phyloP scores from a whole-genome alignment of 306 rosid genomes.

The Echinosophora koreensis region DNA sequence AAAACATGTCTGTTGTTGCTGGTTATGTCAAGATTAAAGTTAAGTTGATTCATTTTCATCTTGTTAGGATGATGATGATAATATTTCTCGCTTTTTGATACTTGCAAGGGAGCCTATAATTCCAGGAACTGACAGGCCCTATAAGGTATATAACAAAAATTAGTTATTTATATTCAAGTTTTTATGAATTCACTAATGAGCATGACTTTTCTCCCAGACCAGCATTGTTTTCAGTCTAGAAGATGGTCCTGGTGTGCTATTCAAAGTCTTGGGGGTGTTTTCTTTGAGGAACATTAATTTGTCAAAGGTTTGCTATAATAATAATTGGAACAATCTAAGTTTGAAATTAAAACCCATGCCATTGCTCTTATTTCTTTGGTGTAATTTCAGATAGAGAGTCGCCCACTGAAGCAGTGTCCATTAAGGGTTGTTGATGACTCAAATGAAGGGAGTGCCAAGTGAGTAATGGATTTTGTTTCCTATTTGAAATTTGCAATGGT shows the following conservation, averaged over 20 bases:
- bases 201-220: constrained; percentile 63
- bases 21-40: constrained; percentile 30
- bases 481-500: constrained; percentile 26
- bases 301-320: constrained; percentile 63
- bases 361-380: constrained; percentile 27
- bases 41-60: constrained; percentile 43
- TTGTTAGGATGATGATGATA: constrained; percentile 74
- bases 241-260: constrained; percentile 89
- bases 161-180: constrained; percentile 9
- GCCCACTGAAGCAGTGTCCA: constrained; percentile 76
- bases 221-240: constrained; percentile 85
- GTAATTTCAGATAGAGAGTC: constrained; percentile 81
- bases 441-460: constrained; percentile 83
- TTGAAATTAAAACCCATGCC: constrained; percentile 8
- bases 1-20: constrained; percentile 1
- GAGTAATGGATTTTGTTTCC: constrained; percentile 50
- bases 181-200: constrained; percentile 28
- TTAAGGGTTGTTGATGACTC: constrained; percentile 80
- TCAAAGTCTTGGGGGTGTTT: constrained; percentile 90
- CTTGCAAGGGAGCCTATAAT: constrained; percentile 89
- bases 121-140: constrained; percentile 66
- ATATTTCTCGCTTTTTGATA: constrained; percentile 82
- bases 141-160: constrained; percentile 60
- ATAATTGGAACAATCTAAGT: not conserved
- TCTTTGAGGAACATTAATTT: constrained; percentile 77